Conservation (phyloP, 1,284 basidiomycete genomes). For the Ceratobasidium sp. region DNA sequence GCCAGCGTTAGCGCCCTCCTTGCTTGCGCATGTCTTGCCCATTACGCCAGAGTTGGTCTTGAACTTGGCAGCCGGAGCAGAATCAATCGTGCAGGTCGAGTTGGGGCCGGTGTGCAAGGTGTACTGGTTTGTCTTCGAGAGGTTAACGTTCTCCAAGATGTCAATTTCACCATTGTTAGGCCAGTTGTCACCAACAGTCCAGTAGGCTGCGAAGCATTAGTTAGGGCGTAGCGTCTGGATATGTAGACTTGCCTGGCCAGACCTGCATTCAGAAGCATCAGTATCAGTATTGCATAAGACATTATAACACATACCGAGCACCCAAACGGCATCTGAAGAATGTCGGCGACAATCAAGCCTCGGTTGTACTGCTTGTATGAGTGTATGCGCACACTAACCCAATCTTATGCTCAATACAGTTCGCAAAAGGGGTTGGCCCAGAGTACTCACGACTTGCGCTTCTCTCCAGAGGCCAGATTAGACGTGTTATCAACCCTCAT, state of each 20-base stretch:
- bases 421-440: background rate
- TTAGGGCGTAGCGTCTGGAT: background rate
- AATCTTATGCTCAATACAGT: background rate
- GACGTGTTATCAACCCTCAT: constrained; percentile 42
- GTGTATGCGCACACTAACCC: constrained; percentile 36
- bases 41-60: constrained; percentile 33
- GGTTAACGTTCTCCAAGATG: constrained; percentile 78
- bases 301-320: constrained; percentile 66
- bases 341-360: constrained; percentile 66
- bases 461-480: constrained; percentile 12
- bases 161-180: constrained; percentile 81
- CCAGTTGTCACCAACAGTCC: constrained; percentile 74
- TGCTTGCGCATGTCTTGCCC: constrained; percentile 45
- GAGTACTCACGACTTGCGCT: constrained; percentile 65
- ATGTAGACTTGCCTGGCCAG: constrained; percentile 31
- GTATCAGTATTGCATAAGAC: background rate
- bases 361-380: constrained; percentile 36
- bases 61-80: constrained; percentile 29
- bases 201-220: constrained; percentile 76
- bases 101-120: constrained; percentile 49
- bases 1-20: constrained; percentile 60
- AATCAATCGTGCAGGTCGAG: constrained; percentile 44
- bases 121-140: constrained; percentile 46
- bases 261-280: background rate
- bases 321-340: constrained; percentile 81